A percentile compares a stretch with the other conserved stretches of the same genome.
Conservation (phyloP, 2,329 filamentous ascomycete genomes). For the Paecilomyces sp. region DNA sequence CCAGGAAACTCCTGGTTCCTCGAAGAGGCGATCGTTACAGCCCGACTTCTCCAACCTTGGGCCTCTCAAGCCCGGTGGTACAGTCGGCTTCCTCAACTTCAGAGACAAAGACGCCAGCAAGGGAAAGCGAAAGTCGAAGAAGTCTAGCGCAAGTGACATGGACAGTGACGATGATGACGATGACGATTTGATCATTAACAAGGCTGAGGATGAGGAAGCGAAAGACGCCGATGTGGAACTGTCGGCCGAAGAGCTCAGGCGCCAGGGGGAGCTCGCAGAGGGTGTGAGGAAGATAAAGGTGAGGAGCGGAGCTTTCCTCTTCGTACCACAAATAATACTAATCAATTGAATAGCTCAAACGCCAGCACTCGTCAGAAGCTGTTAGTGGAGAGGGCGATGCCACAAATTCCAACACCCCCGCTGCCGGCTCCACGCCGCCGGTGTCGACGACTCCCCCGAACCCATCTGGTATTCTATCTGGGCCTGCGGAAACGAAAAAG, state of each 20-base stretch:
- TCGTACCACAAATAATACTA: background rate
- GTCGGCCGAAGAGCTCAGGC: slow-evolving; percentile 55
- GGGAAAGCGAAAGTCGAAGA: slow-evolving; percentile 57
- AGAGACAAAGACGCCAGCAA: slow-evolving; percentile 58
- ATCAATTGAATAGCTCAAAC: slow-evolving; percentile 49
- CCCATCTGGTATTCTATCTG: slow-evolving; percentile 20
- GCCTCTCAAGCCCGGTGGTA: slow-evolving; percentile 77
- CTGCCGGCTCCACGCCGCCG: slow-evolving; percentile 29
- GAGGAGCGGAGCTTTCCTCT: slow-evolving; percentile 11
- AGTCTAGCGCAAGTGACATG: slow-evolving; percentile 53
- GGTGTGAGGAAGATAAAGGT: slow-evolving; percentile 62
- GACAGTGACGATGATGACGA: slow-evolving; percentile 73
- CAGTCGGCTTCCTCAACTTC: slow-evolving; percentile 84
- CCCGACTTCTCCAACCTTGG: slow-evolving; percentile 79
- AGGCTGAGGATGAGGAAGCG: slow-evolving; percentile 54
- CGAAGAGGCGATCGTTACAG: slow-evolving; percentile 75
- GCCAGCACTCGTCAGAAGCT: slow-evolving; percentile 57
- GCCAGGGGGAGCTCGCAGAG: slow-evolving; percentile 56
- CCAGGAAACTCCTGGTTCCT: slow-evolving; percentile 49
- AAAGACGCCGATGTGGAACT: slow-evolving; percentile 42
- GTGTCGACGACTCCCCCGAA: slow-evolving; percentile 25
- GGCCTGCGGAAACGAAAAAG: slow-evolving; percentile 14
- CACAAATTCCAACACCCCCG: slow-evolving; percentile 34
- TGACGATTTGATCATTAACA: slow-evolving; percentile 55
- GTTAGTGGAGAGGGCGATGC: slow-evolving; percentile 26